These are phyloP conservation scores for Mycothermus thermophilus DNA, from an alignment of 495 filamentous ascomycete genomes.

Conservation along the genomic window DNA sequence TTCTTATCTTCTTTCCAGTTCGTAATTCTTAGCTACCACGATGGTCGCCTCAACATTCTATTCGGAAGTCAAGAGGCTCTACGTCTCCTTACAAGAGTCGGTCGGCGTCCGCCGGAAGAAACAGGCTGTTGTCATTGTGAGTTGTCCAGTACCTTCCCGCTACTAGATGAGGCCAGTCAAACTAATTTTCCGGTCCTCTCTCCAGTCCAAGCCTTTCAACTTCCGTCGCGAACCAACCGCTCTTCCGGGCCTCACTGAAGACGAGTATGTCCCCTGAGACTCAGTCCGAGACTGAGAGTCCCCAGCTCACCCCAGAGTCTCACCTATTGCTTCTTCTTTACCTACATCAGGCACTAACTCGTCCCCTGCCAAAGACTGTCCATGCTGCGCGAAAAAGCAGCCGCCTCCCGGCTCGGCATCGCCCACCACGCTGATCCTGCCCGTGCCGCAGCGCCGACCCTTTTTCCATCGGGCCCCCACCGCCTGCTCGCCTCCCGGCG, in stretches of 20 bases:
- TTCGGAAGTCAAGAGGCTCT: constrained; percentile 15
- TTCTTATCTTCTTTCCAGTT: too few species aligned
- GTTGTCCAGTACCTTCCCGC: too few species aligned
- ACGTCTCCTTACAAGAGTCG: constrained; percentile 12
- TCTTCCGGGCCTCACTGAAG: constrained; percentile 28
- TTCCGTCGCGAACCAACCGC: constrained; percentile 27
- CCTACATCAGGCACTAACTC: not conserved
- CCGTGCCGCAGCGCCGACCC: constrained; percentile 1
- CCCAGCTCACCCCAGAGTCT: too few species aligned
- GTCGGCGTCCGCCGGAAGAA: constrained; percentile 9
- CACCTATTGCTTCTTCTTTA: not conserved
- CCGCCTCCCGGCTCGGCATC: constrained; percentile 22
- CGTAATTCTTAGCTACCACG: too few species aligned
- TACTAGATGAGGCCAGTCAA: too few species aligned
- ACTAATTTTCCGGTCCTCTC: not conserved
- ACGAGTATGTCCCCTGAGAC: constrained; percentile 29
- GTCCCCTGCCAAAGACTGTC: constrained; percentile 19
- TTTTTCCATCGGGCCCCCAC: not conserved
- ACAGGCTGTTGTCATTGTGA: too few species aligned
- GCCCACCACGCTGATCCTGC: too few species aligned
- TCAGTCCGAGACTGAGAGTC: too few species aligned
- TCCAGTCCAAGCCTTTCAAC: constrained; percentile 33
- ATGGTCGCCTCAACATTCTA: too few species aligned
- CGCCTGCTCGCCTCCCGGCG: too few species aligned
- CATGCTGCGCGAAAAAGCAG: constrained; percentile 30